These are phyloP conservation scores for Flaveria floridana DNA, from an alignment of 140 eudicot genomes.

Conservation along the genomic window DNA sequence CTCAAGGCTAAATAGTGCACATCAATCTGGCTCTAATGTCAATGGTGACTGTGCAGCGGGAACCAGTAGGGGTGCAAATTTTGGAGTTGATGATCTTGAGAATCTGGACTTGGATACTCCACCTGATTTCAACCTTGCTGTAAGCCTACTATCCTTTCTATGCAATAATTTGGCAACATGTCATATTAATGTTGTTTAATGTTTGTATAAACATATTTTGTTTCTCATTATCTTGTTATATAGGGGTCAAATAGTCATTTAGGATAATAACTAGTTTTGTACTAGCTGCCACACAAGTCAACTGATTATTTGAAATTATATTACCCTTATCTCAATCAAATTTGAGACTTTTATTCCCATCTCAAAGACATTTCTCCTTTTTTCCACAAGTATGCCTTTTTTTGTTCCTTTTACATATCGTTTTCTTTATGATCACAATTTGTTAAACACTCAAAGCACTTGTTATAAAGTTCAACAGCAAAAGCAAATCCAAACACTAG, in stretches of 20 bases:
- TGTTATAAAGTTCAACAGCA: background rate
- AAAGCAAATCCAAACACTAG: slow-evolving; percentile 3
- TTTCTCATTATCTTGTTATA: background rate
- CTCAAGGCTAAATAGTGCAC: slow-evolving; percentile 29
- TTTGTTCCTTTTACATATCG: background rate
- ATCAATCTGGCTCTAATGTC: slow-evolving; percentile 23
- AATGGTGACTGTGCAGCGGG: slow-evolving; percentile 22
- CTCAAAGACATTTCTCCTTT: background rate
- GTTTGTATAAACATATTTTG: background rate
- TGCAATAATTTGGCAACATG: slow-evolving; percentile 4
- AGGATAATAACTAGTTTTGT: slow-evolving; percentile 2
- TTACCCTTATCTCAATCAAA: background rate
- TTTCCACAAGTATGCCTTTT: background rate
- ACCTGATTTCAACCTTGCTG: slow-evolving; percentile 63
- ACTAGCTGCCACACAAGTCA: background rate
- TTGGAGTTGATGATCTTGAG: slow-evolving; percentile 54
- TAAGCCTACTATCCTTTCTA: slow-evolving; percentile 39
- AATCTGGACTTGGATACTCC: slow-evolving; percentile 70
- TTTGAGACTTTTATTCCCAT: background rate
- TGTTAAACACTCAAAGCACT: background rate
- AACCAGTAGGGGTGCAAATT: slow-evolving; percentile 29
- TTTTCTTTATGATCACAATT: background rate
- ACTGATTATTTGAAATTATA: no score
- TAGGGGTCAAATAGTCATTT: background rate
- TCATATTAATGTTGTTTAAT: background rate